Base-by-base conservation (phyloP, 2,329 filamentous ascomycete species). In the Fusarium pseudonygamai region DNA sequence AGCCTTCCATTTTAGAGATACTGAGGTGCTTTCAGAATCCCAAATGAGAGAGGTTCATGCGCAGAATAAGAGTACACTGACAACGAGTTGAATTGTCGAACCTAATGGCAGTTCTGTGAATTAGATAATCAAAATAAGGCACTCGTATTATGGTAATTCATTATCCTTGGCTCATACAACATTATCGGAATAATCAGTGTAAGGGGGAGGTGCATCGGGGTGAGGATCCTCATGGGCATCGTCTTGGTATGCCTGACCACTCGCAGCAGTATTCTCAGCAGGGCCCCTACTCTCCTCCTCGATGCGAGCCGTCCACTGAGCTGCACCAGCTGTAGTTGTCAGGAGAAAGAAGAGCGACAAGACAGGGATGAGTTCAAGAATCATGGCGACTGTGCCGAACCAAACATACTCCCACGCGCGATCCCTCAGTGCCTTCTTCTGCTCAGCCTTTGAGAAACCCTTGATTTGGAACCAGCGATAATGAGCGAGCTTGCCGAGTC, bases 271-370 rank as follows among this genome's bases (percentile, higher is more conserved):
- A 36, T 73, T 60, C 8, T 55, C 70, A 43, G 43, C 61, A 34
- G 64, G 56, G 28, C 75, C 75, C 55, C 80, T 80, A 34, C 77
- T 83, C 74, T 89, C 85, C 60, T 89, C 85, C 82, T 98, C 95
- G 57, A 98, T 83, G 73, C 92, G 90, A 5, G 91, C 91, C 5
- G 91, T 93, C 95, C 96, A 98, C 40, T 98, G 84, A 3, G 94
- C 96, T 47, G 93, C 92, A 5, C 96, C 96, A 26, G 91, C 90
- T 3, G 95, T 93, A 7, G 93, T 95, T 0, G 96, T 98, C 74
- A 99, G 84, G 43, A 98, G 87, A 81, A 98, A 98, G 79, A 98
- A 91, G 87, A 99, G 97, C n/a, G 93, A 97, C 55, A 98, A 83
- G 18, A 96, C 87, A 3, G 96, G 96, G 14, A 98, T 87, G n/a